Base-by-base conservation (phyloP, 2,329 filamentous ascomycete genomes). In the Dactylonectria macrodidyma region DNA sequence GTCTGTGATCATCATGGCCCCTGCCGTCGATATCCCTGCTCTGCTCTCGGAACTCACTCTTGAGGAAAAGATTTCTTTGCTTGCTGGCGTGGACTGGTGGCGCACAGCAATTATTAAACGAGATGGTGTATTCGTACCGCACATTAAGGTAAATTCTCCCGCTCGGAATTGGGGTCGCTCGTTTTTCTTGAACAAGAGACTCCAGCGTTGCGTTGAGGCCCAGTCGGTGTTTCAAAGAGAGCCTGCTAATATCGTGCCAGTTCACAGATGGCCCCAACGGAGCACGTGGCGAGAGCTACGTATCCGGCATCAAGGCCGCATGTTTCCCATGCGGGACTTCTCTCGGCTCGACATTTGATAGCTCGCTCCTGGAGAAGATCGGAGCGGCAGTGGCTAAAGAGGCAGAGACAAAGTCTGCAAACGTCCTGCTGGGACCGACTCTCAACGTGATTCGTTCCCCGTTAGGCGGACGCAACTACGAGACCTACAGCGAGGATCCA, bases 381-480 rank as follows among this genome's bases (percentile, higher is more conserved):
- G 90, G 90, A n/a, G 79, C 83, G n/a, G 80, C 89, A 22, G 84
- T 92, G 71, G 89, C 86, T 19, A 83, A 88, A 26, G 90, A 81
- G 57, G 68, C 76, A 2, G 71, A 73, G 26, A 73, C 65, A 63
- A 94, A 94, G 80, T 91, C 91, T 59, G 86, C 92, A 10, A 90
- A 93, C 74, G 86, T 93, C 14, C 88, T 92, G 70, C 84, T 94
- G 12, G 92, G 91, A 3, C 92, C 92, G 0, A 87, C 84, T 0
- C 81, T 85, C 50, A 85, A 80, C 70, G 82, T 84, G 48, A 81
- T 83, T 46, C 78, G 83, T 14, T 81, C 80, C 5, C 84, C 83
- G 0, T 77, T 85, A 1, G 83, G 83, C 14, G 84, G 83, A 16
- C 78, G 84, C 50, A 82, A 82, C 34, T 85, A 84, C 62, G 84